Evolutionary conservation across 352 stramenopile species (phyloP).

Genomic region (Peronosclerospora sorghi): DNA sequence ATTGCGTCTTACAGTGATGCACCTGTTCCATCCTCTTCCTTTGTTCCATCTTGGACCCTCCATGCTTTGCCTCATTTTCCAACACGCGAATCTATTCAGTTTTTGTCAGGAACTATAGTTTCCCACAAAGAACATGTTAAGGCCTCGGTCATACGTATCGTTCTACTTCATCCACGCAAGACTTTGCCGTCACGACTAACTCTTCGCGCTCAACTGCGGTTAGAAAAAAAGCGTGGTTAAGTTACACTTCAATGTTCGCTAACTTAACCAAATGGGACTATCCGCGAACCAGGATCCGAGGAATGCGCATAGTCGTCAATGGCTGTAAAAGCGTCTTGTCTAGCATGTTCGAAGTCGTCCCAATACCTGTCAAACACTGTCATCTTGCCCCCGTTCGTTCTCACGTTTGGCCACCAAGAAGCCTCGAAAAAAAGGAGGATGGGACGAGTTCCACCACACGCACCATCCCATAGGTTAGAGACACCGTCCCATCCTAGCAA

Average conservation of each 20-base stretch:
- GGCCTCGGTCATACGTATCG: conserved; percentile 49
- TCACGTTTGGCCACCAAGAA: no score
- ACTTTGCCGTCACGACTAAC: conserved; percentile 32
- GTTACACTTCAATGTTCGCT: no score
- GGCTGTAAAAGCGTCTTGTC: conserved; percentile 32
- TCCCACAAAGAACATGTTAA: not conserved
- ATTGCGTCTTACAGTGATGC: conserved; percentile 37
- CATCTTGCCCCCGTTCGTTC: conserved; percentile 10
- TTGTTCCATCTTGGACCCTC: conserved; percentile 16
- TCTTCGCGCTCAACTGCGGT: conserved; percentile 27
- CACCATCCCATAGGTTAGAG: conserved; percentile 9
- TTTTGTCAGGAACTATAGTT: no score
- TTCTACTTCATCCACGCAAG: conserved; percentile 54
- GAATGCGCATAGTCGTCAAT: conserved; percentile 35
- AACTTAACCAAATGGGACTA: no score
- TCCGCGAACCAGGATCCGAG: conserved; percentile 18
- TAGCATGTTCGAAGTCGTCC: conserved; percentile 35
- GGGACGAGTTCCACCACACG: conserved; percentile 11
- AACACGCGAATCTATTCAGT: conserved; percentile 54
- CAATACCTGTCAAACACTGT: conserved; percentile 47
- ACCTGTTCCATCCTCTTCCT: conserved; percentile 38
- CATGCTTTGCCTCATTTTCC: conserved; percentile 44
- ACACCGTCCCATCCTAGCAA: conserved; percentile 4
- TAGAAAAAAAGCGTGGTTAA: not conserved
- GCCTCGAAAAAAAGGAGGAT: conserved; percentile 5